Base-by-base conservation (phyloP, 352 stramenopile genomes). In the Thraustochytrium striatum region DNA sequence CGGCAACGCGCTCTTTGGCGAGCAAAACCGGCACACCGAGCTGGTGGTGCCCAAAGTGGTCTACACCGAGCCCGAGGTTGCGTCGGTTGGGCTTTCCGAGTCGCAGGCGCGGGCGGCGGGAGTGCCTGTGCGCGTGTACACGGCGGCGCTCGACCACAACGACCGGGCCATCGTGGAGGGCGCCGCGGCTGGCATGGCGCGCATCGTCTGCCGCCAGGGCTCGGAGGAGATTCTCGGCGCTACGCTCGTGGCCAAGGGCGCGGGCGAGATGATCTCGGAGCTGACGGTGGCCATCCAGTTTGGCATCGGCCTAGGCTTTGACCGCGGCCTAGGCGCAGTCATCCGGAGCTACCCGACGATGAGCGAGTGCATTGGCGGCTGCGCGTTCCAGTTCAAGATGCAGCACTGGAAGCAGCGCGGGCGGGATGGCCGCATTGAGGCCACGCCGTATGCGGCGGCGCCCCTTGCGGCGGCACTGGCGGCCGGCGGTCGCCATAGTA, bases 261-360 rank as follows among this genome's bases (percentile, higher is more conserved):
- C 90, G 30, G 90, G 90, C 21, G 90, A 94, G 83, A 91, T 94
- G 79, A 91, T 93, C 30, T 90, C 89, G 72, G 90, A 94, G 83
- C 62, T 94, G 13, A 86, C 87, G 35, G 82, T 94, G 21, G 87
- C 88, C 19, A 94, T 94, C 41, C 91, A 93, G 81, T 84, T 90
- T 82, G 87, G 86, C 19, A 84, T 94, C 62, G 85, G 86, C 41
- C 75, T 93, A n/a, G 69, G 85, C 47, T n/a, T n/a, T n/a, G n/a
- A n/a, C n/a, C n/a, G n/a, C n/a, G 84, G 83, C 33, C 69, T 94
- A 52, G 89, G 86, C 39, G 69, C 87, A 59, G 91, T 92, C 72
- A 92, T 94, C 52, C 89, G 93, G 85, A 85, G 85, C 0, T 94
- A 94, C 83, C 89, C 89, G n/a, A 93, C 89, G 58, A n/a, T n/a